Conservation (phyloP, 768 basidiomycete genomes). For the Boletus rex-veris region DNA sequence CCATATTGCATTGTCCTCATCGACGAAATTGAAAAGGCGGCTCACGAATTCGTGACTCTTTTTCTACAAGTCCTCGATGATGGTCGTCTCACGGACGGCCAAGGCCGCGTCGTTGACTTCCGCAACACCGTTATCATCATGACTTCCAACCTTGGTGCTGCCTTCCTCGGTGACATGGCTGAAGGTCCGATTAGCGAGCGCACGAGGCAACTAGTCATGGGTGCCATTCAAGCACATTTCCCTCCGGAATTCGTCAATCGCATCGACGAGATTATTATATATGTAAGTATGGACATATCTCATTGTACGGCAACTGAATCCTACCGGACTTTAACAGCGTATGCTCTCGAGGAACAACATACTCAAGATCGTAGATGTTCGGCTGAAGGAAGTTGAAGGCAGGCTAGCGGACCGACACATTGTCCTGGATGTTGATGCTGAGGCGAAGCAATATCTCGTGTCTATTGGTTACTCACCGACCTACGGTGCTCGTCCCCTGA, state of each 20-base stretch:
- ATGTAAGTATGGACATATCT: slow-evolving; percentile 31
- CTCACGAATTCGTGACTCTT: slow-evolving; percentile 67
- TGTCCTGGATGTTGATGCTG: slow-evolving; percentile 69
- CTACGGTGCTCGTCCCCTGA: slow-evolving; percentile 92
- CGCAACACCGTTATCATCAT: slow-evolving; percentile 91
- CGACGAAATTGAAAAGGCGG: slow-evolving; percentile 91
- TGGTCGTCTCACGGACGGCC: slow-evolving; percentile 87
- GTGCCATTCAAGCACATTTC: slow-evolving; percentile 79
- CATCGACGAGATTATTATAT: slow-evolving; percentile 83
- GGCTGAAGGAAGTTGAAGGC: slow-evolving; percentile 80
- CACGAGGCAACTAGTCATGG: slow-evolving; percentile 68
- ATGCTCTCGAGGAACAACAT: slow-evolving; percentile 74
- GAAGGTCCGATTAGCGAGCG: slow-evolving; percentile 63
- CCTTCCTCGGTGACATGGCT: slow-evolving; percentile 69
- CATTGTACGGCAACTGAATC: slow-evolving; percentile 12
- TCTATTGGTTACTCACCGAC: slow-evolving; percentile 74
- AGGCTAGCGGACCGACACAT: slow-evolving; percentile 82
- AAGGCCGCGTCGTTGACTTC: slow-evolving; percentile 87
- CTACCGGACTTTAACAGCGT: slow-evolving; percentile 50
- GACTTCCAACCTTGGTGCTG: slow-evolving; percentile 88
- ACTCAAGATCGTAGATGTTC: slow-evolving; percentile 83
- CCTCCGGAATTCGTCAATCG: slow-evolving; percentile 92
- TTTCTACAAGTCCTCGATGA: slow-evolving; percentile 89
- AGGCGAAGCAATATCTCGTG: slow-evolving; percentile 70
- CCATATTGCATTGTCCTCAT: slow-evolving; percentile 85